A percentile compares a stretch with the other conserved stretches of the same genome.
Conservation (phyloP, 2,329 filamentous ascomycete genomes). For the Cladosporium sp. region DNA sequence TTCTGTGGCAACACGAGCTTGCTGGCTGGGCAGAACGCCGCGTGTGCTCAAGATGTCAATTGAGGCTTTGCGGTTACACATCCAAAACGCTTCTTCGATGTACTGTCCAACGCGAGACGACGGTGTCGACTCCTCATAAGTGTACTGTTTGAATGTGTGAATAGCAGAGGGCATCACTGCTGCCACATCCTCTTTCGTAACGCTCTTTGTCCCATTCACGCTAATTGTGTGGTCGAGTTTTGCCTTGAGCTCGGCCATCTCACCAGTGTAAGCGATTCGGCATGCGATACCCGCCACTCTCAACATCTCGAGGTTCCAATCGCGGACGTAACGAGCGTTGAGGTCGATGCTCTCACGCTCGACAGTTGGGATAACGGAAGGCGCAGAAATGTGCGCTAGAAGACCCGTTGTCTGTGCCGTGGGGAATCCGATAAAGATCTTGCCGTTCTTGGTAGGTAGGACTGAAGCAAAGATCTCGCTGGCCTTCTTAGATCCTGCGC, state of each 20-base stretch:
- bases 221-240: slow-evolving; percentile 39
- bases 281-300: slow-evolving; percentile 86
- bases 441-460: slow-evolving; percentile 80
- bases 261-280: slow-evolving; percentile 79
- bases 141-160: slow-evolving; percentile 83
- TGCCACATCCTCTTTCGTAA: slow-evolving; percentile 60
- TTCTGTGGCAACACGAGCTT: slow-evolving; percentile 72
- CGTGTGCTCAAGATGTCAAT: slow-evolving; percentile 87
- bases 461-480: slow-evolving; percentile 87
- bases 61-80: slow-evolving; percentile 72
- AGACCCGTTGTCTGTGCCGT: slow-evolving; percentile 96
- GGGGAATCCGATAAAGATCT: slow-evolving; percentile 96
- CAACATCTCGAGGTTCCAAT: slow-evolving; percentile 93
- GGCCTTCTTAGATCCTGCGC: slow-evolving; percentile 50
- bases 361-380: slow-evolving; percentile 93
- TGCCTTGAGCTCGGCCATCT: slow-evolving; percentile 72
- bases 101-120: slow-evolving; percentile 77
- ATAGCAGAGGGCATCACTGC: slow-evolving; percentile 72
- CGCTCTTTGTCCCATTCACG: slow-evolving; percentile 35
- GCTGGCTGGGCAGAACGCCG: slow-evolving; percentile 78
- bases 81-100: slow-evolving; percentile 96
- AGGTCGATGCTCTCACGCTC: slow-evolving; percentile 96
- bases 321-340: slow-evolving; percentile 90
- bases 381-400: slow-evolving; percentile 90
- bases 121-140: slow-evolving; percentile 85